Base-by-base conservation (phyloP, 2,329 filamentous ascomycete species). In the Botryotinia calthae region DNA sequence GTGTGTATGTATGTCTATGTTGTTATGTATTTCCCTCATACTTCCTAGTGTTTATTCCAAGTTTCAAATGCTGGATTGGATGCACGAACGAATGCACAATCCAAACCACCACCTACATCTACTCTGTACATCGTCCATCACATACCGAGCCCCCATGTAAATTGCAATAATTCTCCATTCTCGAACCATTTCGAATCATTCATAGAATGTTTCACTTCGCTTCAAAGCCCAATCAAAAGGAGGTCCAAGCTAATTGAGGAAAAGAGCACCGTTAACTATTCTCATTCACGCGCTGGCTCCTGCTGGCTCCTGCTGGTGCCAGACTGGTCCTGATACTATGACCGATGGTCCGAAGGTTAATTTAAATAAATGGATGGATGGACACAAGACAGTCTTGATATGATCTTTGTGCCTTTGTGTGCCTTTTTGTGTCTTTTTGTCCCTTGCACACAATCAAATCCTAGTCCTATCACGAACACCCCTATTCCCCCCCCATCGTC, bases 181-280 rank as follows among this genome's bases (percentile, higher is more conserved):
- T 64, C 31, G 46, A 66, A 66, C 34, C 64, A 46, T 64, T 65
- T 56, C 62, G 25, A 42, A 31, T 59, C 46, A n/a, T 71, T 25
- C 44, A 42, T 54, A 12, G 63, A 65, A 70, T 62, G 42, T 54
- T 34, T 56, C 64, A 58, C 46, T 70, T 73, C 70, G 71, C 71
- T 75, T 70, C 64, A 22, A 51, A 40, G 31, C 31, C 68, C 69
- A 56, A 73, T 72, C 48, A 72, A 65, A 59, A 62, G 18, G 62
- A 62, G 62, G 48, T 72, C 58, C 61, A 70, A 72, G 58, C 40
- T 20, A 59, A 31, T 56, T 20, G n/a, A 54, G 58, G 14, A 61
- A 61, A 14, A n/a, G 34, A 62, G 34, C 18, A n/a, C 59, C n/a
- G n/a, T 56, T 28, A 9, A 56, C 51, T 18, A 56, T 56, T 14